A percentile compares a stretch with the other conserved stretches of the same genome.
These are phyloP conservation scores for Coemansia sp. DNA, from an alignment of 192 early-diverging fungal species.

Conservation along the genomic window DNA sequence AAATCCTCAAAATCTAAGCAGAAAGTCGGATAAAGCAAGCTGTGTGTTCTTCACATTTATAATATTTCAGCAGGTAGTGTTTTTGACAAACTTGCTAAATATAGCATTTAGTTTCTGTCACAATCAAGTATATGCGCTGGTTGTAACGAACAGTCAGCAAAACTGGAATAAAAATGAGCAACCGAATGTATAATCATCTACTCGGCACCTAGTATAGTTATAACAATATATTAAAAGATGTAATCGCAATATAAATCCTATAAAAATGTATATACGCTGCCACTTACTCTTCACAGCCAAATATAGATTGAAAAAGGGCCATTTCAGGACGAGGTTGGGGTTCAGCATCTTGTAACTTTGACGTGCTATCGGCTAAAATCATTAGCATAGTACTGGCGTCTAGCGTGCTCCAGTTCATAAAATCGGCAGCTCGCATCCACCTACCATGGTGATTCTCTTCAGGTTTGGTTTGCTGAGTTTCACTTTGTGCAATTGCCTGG, in stretches of 20 bases:
- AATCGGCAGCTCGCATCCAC: constrained; percentile 29
- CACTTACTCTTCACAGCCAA: constrained; percentile 15
- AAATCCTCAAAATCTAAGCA: constrained; percentile 53
- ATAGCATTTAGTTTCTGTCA: constrained; percentile 63
- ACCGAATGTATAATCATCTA: constrained; percentile 73
- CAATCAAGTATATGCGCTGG: constrained; percentile 70
- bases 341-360: neutral
- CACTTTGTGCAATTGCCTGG: constrained; percentile 1
- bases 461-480: neutral
- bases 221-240: too few relatives aligned
- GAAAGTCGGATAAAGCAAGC: constrained; percentile 24
- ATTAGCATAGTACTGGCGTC: neutral
- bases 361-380: neutral
- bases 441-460: neutral
- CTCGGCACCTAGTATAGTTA: constrained; percentile 65
- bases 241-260: too few relatives aligned
- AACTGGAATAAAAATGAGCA: constrained; percentile 70
- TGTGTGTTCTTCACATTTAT: constrained; percentile 73
- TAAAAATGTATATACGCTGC: neutral
- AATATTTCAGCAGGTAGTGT: constrained; percentile 86
- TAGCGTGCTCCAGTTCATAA: neutral
- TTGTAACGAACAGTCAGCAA: constrained; percentile 78
- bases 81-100: constrained; percentile 75
- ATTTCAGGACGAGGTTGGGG: constrained; percentile 15
- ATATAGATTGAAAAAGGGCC: constrained; percentile 27